A percentile compares a stretch with the other conserved stretches of the same genome.
Conservation (phyloP, 345 rosid genomes). For the Passiflora organensis region DNA sequence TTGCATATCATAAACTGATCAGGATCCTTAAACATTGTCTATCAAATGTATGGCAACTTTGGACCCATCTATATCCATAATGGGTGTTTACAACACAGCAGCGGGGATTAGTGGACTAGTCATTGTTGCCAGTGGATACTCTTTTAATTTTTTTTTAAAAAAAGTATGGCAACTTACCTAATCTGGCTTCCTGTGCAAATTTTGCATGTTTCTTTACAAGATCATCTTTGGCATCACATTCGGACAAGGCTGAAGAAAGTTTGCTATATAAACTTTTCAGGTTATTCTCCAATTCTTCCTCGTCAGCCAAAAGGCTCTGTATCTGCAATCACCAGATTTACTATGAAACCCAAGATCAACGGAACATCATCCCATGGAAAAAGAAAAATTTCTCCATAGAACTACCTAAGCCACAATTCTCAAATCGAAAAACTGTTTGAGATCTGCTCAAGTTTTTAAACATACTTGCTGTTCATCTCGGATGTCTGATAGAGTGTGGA, state of each 20-base stretch:
- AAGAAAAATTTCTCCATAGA: neutral
- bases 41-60: too few relatives aligned
- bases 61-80: too few relatives aligned
- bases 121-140: too few relatives aligned
- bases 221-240: slow-evolving; percentile 45
- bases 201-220: slow-evolving; percentile 46
- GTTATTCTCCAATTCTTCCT: slow-evolving; percentile 53
- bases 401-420: neutral
- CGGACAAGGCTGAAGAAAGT: slow-evolving; percentile 51
- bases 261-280: slow-evolving; percentile 40
- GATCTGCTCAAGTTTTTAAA: too few relatives aligned
- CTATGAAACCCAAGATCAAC: neutral
- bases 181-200: slow-evolving; percentile 49
- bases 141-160: too few relatives aligned
- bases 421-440: too few relatives aligned
- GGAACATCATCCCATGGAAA: neutral
- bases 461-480: too few relatives aligned
- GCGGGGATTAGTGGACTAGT: too few relatives aligned
- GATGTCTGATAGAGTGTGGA: too few relatives aligned
- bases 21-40: too few relatives aligned
- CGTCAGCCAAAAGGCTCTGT: slow-evolving; percentile 43
- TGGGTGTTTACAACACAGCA: too few relatives aligned
- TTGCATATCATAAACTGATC: neutral
- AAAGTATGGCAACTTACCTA: slow-evolving; percentile 33
- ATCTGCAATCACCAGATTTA: slow-evolving; percentile 21